Percentiles rank a stretch among this genome's conserved stretches.
Conservation (phyloP, 768 basidiomycete genomes). For the Lentinus tigrinus region DNA sequence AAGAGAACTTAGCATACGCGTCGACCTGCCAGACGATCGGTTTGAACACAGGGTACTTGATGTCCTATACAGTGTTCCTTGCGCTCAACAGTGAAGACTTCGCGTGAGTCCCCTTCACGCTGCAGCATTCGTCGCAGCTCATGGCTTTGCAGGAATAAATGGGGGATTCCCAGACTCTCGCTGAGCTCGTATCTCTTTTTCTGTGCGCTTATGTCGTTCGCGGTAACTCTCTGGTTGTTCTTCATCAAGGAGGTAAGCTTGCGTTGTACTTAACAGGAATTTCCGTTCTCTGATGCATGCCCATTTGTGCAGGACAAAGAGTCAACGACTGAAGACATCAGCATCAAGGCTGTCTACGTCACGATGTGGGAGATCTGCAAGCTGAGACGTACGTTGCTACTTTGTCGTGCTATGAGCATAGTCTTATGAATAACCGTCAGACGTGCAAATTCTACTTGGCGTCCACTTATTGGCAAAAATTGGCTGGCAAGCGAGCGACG, state of each 20-base stretch:
- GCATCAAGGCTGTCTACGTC: constrained; percentile 84
- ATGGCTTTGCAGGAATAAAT: constrained; percentile 52
- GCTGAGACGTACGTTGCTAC: constrained; percentile 66
- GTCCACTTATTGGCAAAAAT: constrained; percentile 92
- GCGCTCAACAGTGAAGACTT: constrained; percentile 96
- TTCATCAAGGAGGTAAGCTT: constrained; percentile 83
- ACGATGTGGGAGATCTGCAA: constrained; percentile 95
- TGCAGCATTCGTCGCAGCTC: neutral
- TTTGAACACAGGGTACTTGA: constrained; percentile 91
- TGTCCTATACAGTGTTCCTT: constrained; percentile 95
- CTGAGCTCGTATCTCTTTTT: constrained; percentile 82
- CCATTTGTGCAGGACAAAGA: constrained; percentile 63
- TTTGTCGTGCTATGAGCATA: too few relatives aligned
- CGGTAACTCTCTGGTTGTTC: constrained; percentile 87
- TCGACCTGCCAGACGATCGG: constrained; percentile 99
- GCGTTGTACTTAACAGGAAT: neutral
- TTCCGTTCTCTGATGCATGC: neutral
- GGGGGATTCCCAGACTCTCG: constrained; percentile 72
- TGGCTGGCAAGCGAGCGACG: constrained; percentile 92
- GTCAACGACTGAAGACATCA: constrained; percentile 77
- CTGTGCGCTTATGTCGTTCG: constrained; percentile 78
- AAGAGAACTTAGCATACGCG: constrained; percentile 92
- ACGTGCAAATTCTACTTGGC: constrained; percentile 83
- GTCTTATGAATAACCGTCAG: constrained; percentile 39
- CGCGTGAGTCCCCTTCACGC: constrained; percentile 47